Conservation (phyloP, 2,329 filamentous ascomycete species). For the Penicillium occitanis region DNA sequence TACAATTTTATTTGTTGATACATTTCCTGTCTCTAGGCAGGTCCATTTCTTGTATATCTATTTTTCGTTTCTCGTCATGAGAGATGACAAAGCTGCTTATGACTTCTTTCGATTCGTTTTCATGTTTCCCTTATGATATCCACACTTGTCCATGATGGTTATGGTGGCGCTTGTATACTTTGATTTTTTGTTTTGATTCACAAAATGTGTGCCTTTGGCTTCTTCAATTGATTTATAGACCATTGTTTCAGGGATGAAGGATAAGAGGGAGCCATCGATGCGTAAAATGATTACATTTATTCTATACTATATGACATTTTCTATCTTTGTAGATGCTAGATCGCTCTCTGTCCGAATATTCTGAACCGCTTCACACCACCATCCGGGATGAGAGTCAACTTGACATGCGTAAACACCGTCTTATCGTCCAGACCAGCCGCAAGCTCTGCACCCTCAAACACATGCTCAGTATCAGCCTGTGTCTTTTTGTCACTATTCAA, state of each 20-base stretch:
- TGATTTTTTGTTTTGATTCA: not conserved
- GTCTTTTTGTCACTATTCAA: slow-evolving; percentile 39
- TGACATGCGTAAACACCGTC: slow-evolving; percentile 73
- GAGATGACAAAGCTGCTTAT: not conserved
- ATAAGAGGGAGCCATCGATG: not conserved
- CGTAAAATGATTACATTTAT: not conserved
- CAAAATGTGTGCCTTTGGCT: not conserved
- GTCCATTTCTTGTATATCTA: slow-evolving; percentile 6
- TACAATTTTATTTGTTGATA: not conserved
- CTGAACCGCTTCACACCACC: slow-evolving; percentile 87
- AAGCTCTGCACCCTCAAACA: slow-evolving; percentile 40
- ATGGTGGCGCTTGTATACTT: slow-evolving; percentile 9
- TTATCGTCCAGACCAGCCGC: slow-evolving; percentile 67
- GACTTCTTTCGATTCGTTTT: not conserved
- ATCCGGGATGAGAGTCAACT: slow-evolving; percentile 89
- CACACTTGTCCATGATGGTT: slow-evolving; percentile 8
- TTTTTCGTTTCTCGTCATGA: not conserved
- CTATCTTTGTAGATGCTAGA: not conserved
- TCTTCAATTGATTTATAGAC: not conserved
- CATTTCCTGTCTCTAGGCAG: not conserved
- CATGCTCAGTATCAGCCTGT: slow-evolving; percentile 44
- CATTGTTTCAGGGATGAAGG: not conserved
- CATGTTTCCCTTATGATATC: slow-evolving; percentile 12
- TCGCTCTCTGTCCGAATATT: slow-evolving; percentile 63
- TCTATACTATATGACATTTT: not conserved